Percentiles rank a stretch among this genome's conserved stretches.
Conservation (phyloP, 257 asterid species). For the Solanum okadae region DNA sequence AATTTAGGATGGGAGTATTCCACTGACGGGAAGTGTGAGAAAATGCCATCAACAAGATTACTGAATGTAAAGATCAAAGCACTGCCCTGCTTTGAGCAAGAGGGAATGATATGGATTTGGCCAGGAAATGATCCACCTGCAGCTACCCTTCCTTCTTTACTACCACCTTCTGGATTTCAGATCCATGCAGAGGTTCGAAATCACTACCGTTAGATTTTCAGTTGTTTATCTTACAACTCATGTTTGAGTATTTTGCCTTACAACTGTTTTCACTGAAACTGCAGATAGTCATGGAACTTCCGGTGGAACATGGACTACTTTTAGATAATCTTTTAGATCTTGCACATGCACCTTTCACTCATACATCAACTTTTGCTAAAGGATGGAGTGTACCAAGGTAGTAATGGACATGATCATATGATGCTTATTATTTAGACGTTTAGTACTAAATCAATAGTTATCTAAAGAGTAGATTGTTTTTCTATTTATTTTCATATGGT, state of each 20-base stretch:
- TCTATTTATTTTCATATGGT: not conserved
- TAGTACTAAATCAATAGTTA: not conserved
- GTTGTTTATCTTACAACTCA: not conserved
- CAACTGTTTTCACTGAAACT: not conserved
- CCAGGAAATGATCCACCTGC: slow-evolving; percentile 89
- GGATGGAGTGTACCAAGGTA: slow-evolving; percentile 97
- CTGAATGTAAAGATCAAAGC: slow-evolving; percentile 70
- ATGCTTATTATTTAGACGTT: not conserved
- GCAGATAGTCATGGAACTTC: slow-evolving; percentile 94
- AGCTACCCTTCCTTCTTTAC: slow-evolving; percentile 57
- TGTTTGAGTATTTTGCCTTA: not conserved
- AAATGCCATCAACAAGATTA: slow-evolving; percentile 86
- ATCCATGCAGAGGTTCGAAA: slow-evolving; percentile 82
- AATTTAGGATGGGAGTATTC: slow-evolving; percentile 87
- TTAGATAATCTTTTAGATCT: slow-evolving; percentile 94
- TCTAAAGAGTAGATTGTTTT: not conserved
- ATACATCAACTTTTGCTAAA: slow-evolving; percentile 92
- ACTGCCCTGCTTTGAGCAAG: slow-evolving; percentile 85
- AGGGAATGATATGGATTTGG: slow-evolving; percentile 95
- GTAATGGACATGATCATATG: not conserved
- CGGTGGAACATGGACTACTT: slow-evolving; percentile 86
- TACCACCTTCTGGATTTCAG: slow-evolving; percentile 81
- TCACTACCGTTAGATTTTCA: not conserved
- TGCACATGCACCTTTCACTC: slow-evolving; percentile 96
- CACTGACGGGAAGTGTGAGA: slow-evolving; percentile 80